These are phyloP conservation scores for Epichloe elymi DNA, from an alignment of 2,329 filamentous ascomycete species.

Conservation along the genomic window DNA sequence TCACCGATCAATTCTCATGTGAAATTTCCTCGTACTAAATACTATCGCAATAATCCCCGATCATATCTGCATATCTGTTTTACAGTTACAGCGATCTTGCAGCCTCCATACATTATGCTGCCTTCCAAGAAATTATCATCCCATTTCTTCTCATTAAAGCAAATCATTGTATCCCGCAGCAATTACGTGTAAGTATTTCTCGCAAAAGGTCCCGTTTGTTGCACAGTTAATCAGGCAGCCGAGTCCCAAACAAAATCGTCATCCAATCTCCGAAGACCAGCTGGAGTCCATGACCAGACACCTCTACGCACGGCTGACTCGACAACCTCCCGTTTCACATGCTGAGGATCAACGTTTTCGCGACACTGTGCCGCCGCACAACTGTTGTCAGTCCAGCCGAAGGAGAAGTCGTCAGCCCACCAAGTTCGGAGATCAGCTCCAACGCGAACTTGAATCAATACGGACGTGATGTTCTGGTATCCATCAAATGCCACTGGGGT, in stretches of 20 bases:
- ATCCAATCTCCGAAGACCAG: conserved; percentile 19
- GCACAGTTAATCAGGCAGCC: conserved; percentile 13
- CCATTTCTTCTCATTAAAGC: conserved; percentile 14
- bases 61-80: conserved; percentile 12
- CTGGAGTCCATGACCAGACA: conserved; percentile 21
- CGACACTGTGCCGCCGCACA: conserved; percentile 26
- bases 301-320: conserved; percentile 18
- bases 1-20: neutral
- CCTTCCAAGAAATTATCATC: conserved; percentile 20
- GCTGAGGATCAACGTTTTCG: conserved; percentile 11
- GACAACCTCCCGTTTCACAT: conserved; percentile 20
- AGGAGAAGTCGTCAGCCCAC: conserved; percentile 28
- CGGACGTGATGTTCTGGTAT: conserved; percentile 25
- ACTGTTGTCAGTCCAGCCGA: conserved; percentile 29
- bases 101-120: conserved; percentile 18
- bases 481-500: conserved; percentile 23
- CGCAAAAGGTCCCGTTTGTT: conserved; percentile 6
- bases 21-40: conserved; percentile 5
- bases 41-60: conserved; percentile 11
- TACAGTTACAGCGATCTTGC: conserved; percentile 18
- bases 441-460: conserved; percentile 25
- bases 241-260: conserved; percentile 20
- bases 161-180: conserved; percentile 15
- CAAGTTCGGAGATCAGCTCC: conserved; percentile 24
- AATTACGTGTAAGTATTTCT: conserved; percentile 13